Evolutionary conservation across 2,329 filamentous ascomycete genomes (phyloP).

Genomic region (Cladosporium colombiae): DNA sequence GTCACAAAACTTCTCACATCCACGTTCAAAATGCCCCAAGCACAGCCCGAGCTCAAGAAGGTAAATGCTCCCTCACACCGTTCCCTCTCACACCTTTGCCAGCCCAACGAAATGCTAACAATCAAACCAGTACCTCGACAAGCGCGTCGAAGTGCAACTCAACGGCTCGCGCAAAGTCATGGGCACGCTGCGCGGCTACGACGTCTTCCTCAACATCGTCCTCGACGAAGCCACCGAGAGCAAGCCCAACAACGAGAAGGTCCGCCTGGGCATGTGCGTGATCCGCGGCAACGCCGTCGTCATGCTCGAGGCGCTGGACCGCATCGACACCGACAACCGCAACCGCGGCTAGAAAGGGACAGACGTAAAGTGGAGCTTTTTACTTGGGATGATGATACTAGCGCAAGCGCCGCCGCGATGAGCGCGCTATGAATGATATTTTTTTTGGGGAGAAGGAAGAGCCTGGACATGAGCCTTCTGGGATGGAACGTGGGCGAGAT

Average conservation of each 20-base stretch:
- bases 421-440: background rate
- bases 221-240: slow-evolving; percentile 96
- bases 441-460: background rate
- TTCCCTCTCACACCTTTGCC: background rate
- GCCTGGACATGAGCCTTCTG: background rate
- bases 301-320: slow-evolving; percentile 73
- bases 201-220: slow-evolving; percentile 98
- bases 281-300: slow-evolving; percentile 98
- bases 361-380: too few species aligned
- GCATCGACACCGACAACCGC: slow-evolving; percentile 38
- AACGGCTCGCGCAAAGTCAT: slow-evolving; percentile 98
- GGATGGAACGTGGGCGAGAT: background rate
- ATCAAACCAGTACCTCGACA: slow-evolving; percentile 84
- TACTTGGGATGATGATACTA: background rate
- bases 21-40: slow-evolving; percentile 77
- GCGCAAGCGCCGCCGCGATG: background rate
- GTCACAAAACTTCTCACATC: background rate
- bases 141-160: slow-evolving; percentile 94
- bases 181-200: slow-evolving; percentile 90
- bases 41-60: slow-evolving; percentile 98
- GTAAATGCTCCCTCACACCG: too few species aligned
- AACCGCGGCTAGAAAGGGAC: slow-evolving; percentile 22
- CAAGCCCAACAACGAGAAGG: slow-evolving; percentile 87
- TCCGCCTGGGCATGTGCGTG: slow-evolving; percentile 70
- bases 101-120: background rate